Evolutionary conservation across 352 stramenopile species (phyloP), one percentile per base, ranked within the genome.

Genomic region (Elongisporangium anandrum): DNA sequence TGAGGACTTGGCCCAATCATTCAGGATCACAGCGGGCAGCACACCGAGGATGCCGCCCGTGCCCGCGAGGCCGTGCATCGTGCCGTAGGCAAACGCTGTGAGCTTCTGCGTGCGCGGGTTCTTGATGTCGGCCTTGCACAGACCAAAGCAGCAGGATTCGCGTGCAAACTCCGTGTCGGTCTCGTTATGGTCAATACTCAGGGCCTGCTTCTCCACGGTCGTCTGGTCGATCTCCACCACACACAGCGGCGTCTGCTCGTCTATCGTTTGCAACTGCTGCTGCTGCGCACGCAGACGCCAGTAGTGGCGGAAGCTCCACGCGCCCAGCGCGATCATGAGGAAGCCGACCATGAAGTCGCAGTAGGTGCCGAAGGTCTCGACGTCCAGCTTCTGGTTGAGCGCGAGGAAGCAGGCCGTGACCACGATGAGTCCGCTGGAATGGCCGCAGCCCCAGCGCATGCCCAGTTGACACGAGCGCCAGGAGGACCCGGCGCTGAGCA

Each of bases 391-490:
- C 56, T 63, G 73, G 58, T 73, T 87, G 22, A 72, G 66, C 34
- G 69, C 87, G 72, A 75, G 83, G 70, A 77, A 92, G 57, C 51
- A 70, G 50, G 64, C 75, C 56, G 64, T 93, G 24, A 88, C 75
- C 23, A 88, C 29, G 20, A 97, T 59, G 17, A 97, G 73, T 2
- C 88, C 90, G 6, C 78, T 85, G 5, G 77, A 91, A 65, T 97
- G 88, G 52, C 88, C 88, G 50, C 90, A 75, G n/a, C 90, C 90
- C 90, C 88, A 97, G 67, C 84, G 81, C 61, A 97, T 77, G 17
- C 88, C 88, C 8, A 96, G 68, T 26, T 80, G 75, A 55, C 90
- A 95, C 22, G 85, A 87, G 22, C 73, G 74, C 64, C 72, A 87
- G 45, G 77, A 92, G 0, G 74, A 85, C 1, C 76, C 81, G 0